Evolutionary conservation across 352 stramenopile species (phyloP).

Genomic region (Phytopythium delawarense): DNA sequence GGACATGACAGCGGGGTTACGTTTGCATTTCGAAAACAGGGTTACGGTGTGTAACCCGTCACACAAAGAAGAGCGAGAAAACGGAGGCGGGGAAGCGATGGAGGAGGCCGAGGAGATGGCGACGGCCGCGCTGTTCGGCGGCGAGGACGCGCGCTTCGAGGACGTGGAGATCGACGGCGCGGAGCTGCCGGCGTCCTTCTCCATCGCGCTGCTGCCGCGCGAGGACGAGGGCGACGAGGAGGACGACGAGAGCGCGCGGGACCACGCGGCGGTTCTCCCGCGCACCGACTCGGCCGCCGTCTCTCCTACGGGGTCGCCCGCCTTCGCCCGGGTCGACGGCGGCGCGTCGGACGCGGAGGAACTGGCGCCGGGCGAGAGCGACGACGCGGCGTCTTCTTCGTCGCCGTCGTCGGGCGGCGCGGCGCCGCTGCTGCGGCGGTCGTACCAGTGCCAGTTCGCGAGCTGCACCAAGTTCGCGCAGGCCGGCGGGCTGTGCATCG

Average conservation of each 20-base stretch:
- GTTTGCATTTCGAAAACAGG: neutral
- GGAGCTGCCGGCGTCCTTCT: constrained; percentile 44
- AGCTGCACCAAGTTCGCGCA: constrained; percentile 59
- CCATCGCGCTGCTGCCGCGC: constrained; percentile 30
- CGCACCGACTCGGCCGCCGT: too few relatives aligned
- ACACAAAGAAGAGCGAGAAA: constrained; percentile 6
- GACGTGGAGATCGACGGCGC: constrained; percentile 44
- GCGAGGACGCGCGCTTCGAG: constrained; percentile 43
- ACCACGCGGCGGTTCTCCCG: neutral
- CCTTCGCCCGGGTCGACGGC: neutral
- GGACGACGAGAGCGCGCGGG: neutral
- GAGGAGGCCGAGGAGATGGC: constrained; percentile 52
- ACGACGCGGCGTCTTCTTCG: neutral
- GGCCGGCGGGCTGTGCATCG: constrained; percentile 74
- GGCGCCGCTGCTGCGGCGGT: constrained; percentile 8
- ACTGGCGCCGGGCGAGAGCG: neutral
- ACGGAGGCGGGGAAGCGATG: constrained; percentile 12
- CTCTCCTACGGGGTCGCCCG: neutral
- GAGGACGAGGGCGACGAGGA: constrained; percentile 17
- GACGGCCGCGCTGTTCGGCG: constrained; percentile 47
- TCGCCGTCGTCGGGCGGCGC: neutral
- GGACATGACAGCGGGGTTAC: neutral
- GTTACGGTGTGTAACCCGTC: neutral
- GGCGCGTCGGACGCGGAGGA: neutral
- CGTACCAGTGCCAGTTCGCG: constrained; percentile 44